Percentiles rank a stretch among this genome's conserved stretches.
phyloP scores from a whole-genome alignment of 208 protist genomes.

The Balamuthia mandrillaris region DNA sequence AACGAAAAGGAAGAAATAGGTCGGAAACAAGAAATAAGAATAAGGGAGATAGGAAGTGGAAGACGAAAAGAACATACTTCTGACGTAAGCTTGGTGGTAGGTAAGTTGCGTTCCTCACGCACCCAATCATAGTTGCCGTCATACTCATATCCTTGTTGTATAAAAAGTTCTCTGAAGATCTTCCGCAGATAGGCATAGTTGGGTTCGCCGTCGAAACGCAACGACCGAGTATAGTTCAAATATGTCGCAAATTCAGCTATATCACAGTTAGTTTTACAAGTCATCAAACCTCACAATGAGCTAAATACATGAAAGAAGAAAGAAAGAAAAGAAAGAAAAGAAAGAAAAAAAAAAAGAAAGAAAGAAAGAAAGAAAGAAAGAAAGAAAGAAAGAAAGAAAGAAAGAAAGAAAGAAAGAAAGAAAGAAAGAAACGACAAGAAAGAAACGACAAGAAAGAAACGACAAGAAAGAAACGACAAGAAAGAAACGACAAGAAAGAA shows the following conservation, averaged over 20 bases:
- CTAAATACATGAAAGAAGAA: not conserved
- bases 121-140: constrained; percentile 99
- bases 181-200: constrained; percentile 97
- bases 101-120: constrained; percentile 48
- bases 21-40: too few relatives aligned
- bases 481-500: not conserved
- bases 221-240: constrained; percentile 91
- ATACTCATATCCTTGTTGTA: constrained; percentile 92
- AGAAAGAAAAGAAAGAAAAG: not conserved
- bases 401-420: not conserved
- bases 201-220: constrained; percentile 98
- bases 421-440: not conserved
- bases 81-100: too few relatives aligned
- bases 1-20: too few relatives aligned
- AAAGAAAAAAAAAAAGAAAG: not conserved
- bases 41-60: too few relatives aligned
- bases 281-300: too few relatives aligned
- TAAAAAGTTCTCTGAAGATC: constrained; percentile 96
- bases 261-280: too few relatives aligned
- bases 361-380: not conserved
- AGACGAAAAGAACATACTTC: too few relatives aligned
- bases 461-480: not conserved
- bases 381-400: not conserved
- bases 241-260: constrained; percentile 93
- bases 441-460: not conserved